These are phyloP conservation scores for Dactylellina parvicollis DNA, from an alignment of 2,329 filamentous ascomycete species.

Conservation along the genomic window DNA sequence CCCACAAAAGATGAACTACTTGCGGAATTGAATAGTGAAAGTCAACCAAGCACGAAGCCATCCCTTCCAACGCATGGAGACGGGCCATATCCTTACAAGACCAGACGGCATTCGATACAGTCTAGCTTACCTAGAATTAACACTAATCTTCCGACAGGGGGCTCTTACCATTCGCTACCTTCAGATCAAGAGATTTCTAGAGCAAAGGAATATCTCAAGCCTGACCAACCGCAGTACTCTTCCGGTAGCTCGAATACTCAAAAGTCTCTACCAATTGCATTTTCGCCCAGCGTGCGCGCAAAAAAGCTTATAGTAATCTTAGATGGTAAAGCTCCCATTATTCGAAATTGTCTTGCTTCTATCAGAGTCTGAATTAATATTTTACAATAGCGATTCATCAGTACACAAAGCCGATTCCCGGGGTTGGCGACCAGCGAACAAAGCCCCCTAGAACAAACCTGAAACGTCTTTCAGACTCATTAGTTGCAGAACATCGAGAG, in stretches of 20 bases:
- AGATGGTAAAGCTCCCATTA: conserved; percentile 16
- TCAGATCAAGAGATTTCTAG: background rate
- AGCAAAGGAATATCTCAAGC: conserved; percentile 22
- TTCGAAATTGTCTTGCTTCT: background rate
- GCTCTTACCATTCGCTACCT: background rate
- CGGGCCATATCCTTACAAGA: background rate
- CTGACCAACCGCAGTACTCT: background rate
- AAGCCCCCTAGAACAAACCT: conserved; percentile 31
- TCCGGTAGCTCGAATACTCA: background rate
- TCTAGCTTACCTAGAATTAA: conserved; percentile 7
- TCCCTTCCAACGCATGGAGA: background rate
- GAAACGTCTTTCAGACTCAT: conserved; percentile 40
- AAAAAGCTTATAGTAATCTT: conserved; percentile 45
- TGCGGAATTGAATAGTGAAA: no score
- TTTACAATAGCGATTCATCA: conserved; percentile 14
- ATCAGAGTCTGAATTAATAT: background rate
- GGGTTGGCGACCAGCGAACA: background rate
- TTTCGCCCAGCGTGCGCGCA: conserved; percentile 1
- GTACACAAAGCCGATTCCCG: background rate
- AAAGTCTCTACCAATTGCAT: conserved; percentile 14
- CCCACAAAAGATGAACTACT: no score
- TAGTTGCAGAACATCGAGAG: conserved; percentile 18
- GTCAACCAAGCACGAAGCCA: no score
- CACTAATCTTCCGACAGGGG: conserved; percentile 2
- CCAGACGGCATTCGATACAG: background rate